Percentiles rank a stretch among this genome's conserved stretches.
Conservation (phyloP, 2,329 filamentous ascomycete genomes). For the Gyromitra esculenta region DNA sequence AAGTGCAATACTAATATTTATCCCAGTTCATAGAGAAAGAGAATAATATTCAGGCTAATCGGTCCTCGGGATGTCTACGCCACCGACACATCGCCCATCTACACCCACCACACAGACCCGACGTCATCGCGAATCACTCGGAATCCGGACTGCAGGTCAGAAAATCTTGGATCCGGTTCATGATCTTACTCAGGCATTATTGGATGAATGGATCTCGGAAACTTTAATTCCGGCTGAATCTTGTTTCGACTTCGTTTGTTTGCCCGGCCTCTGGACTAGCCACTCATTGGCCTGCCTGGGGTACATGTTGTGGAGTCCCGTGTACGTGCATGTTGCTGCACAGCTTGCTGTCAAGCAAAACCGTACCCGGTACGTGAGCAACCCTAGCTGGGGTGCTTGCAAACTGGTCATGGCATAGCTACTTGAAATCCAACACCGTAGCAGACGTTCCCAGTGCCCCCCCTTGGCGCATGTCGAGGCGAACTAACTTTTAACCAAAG, state of each 20-base stretch:
- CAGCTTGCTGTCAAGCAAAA: slow-evolving; percentile 28
- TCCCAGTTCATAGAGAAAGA: not conserved
- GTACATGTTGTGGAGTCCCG: slow-evolving; percentile 32
- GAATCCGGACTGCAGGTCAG: slow-evolving; percentile 2
- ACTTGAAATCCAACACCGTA: not conserved
- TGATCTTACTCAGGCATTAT: slow-evolving; percentile 22
- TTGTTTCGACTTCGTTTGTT: slow-evolving; percentile 22
- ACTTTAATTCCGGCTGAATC: slow-evolving; percentile 29
- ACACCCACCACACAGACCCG: not conserved
- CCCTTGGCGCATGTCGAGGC: slow-evolving; percentile 24
- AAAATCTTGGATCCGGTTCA: slow-evolving; percentile 22
- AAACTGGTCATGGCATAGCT: slow-evolving; percentile 29
- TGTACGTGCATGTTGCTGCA: slow-evolving; percentile 28
- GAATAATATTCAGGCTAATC: slow-evolving; percentile 31
- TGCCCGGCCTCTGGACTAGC: slow-evolving; percentile 13
- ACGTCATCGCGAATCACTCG: slow-evolving; percentile 35
- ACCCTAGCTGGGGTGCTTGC: slow-evolving; percentile 9
- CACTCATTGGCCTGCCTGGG: slow-evolving; percentile 34
- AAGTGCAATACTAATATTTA: slow-evolving; percentile 33
- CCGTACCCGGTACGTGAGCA: slow-evolving; percentile 38
- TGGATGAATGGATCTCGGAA: slow-evolving; percentile 25
- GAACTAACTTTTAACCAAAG: slow-evolving; percentile 27
- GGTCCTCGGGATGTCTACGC: not conserved
- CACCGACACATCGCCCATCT: not conserved
- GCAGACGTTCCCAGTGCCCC: not conserved